Percentiles rank a stretch among this genome's conserved stretches.
phyloP scores from a whole-genome alignment of 2,329 filamentous ascomycete species.

The Rhinocladiella similis region DNA sequence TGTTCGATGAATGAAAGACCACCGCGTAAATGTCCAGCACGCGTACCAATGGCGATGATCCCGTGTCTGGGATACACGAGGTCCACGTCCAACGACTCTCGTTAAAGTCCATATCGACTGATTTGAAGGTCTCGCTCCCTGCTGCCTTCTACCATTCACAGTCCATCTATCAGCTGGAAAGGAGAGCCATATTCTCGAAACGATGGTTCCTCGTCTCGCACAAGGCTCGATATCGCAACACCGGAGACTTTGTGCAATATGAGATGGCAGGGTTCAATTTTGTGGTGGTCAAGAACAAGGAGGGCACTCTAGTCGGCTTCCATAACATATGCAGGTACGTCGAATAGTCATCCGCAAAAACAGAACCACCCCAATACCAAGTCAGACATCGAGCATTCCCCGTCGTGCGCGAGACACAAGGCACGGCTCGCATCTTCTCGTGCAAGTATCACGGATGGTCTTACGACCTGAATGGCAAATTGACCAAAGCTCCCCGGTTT shows the following conservation, averaged over 20 bases:
- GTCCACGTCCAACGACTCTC: conserved; percentile 14
- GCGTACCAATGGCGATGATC: background rate
- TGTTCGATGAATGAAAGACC: too few species aligned
- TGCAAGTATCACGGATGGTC: conserved; percentile 66
- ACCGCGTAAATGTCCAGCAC: background rate
- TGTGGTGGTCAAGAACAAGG: conserved; percentile 52
- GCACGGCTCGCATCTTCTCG: conserved; percentile 40
- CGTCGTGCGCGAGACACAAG: conserved; percentile 43
- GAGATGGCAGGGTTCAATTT: conserved; percentile 53
- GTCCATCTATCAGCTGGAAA: conserved; percentile 51
- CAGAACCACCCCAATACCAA: background rate
- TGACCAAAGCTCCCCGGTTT: conserved; percentile 62
- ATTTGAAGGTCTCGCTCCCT: conserved; percentile 37
- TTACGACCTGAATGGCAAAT: conserved; percentile 57
- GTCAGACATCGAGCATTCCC: conserved; percentile 55
- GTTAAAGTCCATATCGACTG: conserved; percentile 15
- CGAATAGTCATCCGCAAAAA: too few species aligned
- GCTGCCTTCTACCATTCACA: conserved; percentile 53
- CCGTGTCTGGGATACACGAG: conserved; percentile 9
- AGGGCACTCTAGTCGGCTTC: conserved; percentile 57
- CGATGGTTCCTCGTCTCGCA: conserved; percentile 47
- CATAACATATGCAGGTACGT: conserved; percentile 59
- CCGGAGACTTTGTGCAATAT: conserved; percentile 41
- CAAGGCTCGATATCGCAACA: conserved; percentile 48
- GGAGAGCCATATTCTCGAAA: conserved; percentile 51